Base-by-base conservation (phyloP, 2,329 filamentous ascomycete genomes). In the Colletotrichum sp. region DNA sequence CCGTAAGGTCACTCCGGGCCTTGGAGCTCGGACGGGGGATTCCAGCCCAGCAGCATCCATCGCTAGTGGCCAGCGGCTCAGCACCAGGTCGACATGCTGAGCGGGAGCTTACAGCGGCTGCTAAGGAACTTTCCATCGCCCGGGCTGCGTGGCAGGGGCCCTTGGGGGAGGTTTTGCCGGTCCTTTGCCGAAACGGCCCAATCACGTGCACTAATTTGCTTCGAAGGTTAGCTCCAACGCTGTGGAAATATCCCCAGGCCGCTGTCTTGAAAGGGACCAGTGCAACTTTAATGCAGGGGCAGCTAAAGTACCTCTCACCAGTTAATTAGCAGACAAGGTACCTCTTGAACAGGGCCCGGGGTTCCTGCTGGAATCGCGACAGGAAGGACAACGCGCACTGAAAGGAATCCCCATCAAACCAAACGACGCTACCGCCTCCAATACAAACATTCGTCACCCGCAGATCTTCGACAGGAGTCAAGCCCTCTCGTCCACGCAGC, bases 11-110 rank as follows among this genome's bases (percentile, higher is more conserved):
- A 75, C 55, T 76, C 62, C 66, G 52, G 74, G 60, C 60, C 48
- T 61, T 75, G 74, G 79, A 84, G 83, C 82, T 84, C 82, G 82
- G 83, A 76, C 81, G 77, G 79, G 66, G 61, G 67, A 75, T 61
- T 36, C 65, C 58, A 65, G 58, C 56, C 69, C 62, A 72, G 73
- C 72, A 66, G 67, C 28, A 66, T n/a, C 58, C 26, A 66, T 21
- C 58, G 62, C 62, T 60, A 67, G 52, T 67, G 62, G 62, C 55
- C 24, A 52, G 32, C 32, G 15, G 28, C 30, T 24, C 26, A 58
- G n/a, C 38, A 21, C 24, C 38, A 32, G 32, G 30, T 55, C 60
- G 24, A 36, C 65, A 32, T 36, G 64, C 66, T 70, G 28, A 38
- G 58, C 70, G 48, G 71, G 43, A 73, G 58, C 70, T 76, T 65